Base-by-base conservation (phyloP, 495 filamentous ascomycete species). In the Usnea hakonensis region DNA sequence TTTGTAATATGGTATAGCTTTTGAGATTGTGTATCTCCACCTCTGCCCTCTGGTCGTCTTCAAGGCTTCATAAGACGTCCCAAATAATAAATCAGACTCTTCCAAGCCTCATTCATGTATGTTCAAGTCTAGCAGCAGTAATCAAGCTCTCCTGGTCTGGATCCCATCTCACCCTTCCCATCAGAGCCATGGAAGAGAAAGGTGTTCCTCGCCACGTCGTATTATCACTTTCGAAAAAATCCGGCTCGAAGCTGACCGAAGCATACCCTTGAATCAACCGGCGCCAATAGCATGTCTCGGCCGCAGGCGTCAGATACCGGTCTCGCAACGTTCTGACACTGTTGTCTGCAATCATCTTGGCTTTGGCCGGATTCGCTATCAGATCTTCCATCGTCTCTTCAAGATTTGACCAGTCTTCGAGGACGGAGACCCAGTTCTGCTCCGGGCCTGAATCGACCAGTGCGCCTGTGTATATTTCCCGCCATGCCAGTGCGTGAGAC, bases 231-330 rank as follows among this genome's bases (percentile, higher is more conserved):
- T 74, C 70, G 59, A 73, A 73, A 36, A 77, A 63, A 3, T 73
- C 68, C 2, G 77, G 77, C 70, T 75, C 74, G 65, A 80, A 78
- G 44, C 69, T 71, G 62, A 79, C 77, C 17, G 66, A 67, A 3
- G 73, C 76, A 75, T 81, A 87, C 36, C 68, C 70, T 26, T 69
- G 68, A 5, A 87, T 67, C 70, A 87, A 64, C 54, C 75, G 65
- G 26, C 84, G 74, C 84, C 84, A 86, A 65, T 86, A 85, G 58
- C 82, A 86, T 3, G 79, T 74, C 68, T 84, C 79, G 0, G 83
- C 83, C 13, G 85, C 83, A 0, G 81, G 81, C 21, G 84, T 85
- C 36, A 84, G 71, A 66, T 85, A 85, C 11, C 82, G 75, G 63
- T 85, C 81, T 5, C 83, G 68, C 66, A 87, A 86, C 21, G 75